Conservation (phyloP, 441 rosid species). For the Cnidoscolus chayamansa region DNA sequence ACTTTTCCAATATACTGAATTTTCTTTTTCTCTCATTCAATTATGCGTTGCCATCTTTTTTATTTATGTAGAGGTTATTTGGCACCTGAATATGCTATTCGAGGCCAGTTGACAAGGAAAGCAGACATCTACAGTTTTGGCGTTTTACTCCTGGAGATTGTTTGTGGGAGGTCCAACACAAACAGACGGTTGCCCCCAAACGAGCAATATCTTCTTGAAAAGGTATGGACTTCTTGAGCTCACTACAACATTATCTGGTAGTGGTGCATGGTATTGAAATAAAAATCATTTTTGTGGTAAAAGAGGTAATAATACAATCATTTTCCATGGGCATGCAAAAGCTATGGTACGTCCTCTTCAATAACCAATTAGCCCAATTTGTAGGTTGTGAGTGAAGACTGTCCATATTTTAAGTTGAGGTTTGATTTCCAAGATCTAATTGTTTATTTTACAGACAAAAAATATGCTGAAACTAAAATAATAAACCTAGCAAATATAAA, state of each 20-base stretch:
- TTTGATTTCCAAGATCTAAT: neutral
- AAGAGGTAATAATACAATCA: constrained; percentile 1
- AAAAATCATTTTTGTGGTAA: constrained; percentile 5
- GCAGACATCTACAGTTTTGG: constrained; percentile 73
- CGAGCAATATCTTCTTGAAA: constrained; percentile 61
- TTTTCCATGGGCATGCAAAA: constrained; percentile 2
- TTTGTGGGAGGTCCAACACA: constrained; percentile 59
- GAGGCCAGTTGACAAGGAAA: constrained; percentile 62
- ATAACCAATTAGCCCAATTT: neutral
- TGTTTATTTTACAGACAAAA: neutral
- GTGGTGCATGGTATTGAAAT: neutral
- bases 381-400: neutral
- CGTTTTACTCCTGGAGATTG: constrained; percentile 57
- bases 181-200: constrained; percentile 38
- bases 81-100: constrained; percentile 70
- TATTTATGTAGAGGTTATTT: constrained; percentile 49
- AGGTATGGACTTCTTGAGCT: constrained; percentile 33
- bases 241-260: constrained; percentile 1
- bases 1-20: neutral
- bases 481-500: neutral
- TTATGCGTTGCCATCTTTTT: neutral
- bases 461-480: neutral
- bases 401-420: neutral
- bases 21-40: neutral
- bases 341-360: neutral